These are phyloP conservation scores for Delphinella strobiligena DNA, from an alignment of 2,329 filamentous ascomycete genomes.

Conservation along the genomic window DNA sequence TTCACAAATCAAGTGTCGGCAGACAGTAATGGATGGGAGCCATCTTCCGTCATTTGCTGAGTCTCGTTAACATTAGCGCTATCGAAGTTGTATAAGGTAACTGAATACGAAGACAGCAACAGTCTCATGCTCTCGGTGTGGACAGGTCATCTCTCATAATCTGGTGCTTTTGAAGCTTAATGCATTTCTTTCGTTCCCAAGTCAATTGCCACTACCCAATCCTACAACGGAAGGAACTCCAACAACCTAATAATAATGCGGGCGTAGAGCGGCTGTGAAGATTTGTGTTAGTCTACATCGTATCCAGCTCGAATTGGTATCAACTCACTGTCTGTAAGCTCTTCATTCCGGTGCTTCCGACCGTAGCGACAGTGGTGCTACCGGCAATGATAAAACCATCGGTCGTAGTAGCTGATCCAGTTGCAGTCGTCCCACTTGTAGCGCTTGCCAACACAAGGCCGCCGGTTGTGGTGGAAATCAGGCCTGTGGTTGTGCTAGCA, in stretches of 20 bases:
- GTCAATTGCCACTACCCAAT: no score
- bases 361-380: constrained; percentile 21
- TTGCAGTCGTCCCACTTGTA: constrained; percentile 8
- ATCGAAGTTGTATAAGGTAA: no score
- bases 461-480: constrained; percentile 13
- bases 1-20: not conserved
- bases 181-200: no score
- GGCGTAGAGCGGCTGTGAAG: constrained; percentile 16
- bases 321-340: constrained; percentile 19
- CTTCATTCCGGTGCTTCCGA: constrained; percentile 16
- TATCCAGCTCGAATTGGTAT: not conserved
- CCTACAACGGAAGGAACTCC: constrained; percentile 15
- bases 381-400: constrained; percentile 20
- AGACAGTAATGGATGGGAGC: no score
- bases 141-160: no score
- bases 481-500: constrained; percentile 10
- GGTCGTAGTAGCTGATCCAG: constrained; percentile 9
- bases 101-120: no score
- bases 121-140: no score
- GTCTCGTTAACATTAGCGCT: no score
- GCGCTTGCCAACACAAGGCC: constrained; percentile 15
- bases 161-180: no score
- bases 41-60: no score
- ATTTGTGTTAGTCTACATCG: not conserved
- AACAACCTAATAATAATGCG: constrained; percentile 14